Evolutionary conservation across 345 rosid genomes (phyloP).

Genomic region (Sonneratia alba): DNA sequence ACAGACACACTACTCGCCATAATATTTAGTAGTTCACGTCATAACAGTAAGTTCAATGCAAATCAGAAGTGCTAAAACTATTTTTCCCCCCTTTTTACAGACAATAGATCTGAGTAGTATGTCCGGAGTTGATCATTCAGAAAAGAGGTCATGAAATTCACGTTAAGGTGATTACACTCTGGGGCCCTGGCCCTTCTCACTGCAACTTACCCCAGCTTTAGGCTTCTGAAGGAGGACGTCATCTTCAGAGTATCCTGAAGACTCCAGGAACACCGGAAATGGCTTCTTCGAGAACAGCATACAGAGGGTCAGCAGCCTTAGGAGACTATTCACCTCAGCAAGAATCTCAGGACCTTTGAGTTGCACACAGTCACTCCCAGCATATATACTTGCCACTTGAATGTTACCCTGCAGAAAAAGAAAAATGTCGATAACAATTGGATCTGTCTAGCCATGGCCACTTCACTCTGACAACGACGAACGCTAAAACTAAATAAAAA

Average conservation of each 20-base stretch:
- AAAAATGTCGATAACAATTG: neutral
- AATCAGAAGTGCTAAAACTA: neutral
- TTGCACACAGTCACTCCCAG: constrained; percentile 53
- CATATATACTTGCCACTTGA: constrained; percentile 73
- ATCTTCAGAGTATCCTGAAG: constrained; percentile 59
- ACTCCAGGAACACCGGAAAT: constrained; percentile 74
- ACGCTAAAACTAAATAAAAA: neutral
- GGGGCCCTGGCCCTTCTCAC: neutral
- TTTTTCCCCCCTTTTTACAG: neutral
- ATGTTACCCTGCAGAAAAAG: constrained; percentile 53
- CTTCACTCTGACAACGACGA: neutral
- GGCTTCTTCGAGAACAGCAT: constrained; percentile 92
- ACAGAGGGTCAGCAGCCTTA: constrained; percentile 73
- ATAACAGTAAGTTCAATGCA: neutral
- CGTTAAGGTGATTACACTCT: neutral
- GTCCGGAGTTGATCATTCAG: neutral
- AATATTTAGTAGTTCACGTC: neutral
- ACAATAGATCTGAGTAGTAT: neutral
- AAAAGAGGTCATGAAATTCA: neutral
- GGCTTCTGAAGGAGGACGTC: constrained; percentile 92
- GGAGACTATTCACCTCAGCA: constrained; percentile 41
- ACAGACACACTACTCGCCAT: neutral
- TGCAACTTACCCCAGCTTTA: constrained; percentile 75
- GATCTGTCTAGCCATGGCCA: neutral
- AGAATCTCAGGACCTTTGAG: constrained; percentile 60